A percentile compares a stretch with the other conserved stretches of the same genome.
Conservation (phyloP, 805 yeast species). For the Candida hispaniensis region DNA sequence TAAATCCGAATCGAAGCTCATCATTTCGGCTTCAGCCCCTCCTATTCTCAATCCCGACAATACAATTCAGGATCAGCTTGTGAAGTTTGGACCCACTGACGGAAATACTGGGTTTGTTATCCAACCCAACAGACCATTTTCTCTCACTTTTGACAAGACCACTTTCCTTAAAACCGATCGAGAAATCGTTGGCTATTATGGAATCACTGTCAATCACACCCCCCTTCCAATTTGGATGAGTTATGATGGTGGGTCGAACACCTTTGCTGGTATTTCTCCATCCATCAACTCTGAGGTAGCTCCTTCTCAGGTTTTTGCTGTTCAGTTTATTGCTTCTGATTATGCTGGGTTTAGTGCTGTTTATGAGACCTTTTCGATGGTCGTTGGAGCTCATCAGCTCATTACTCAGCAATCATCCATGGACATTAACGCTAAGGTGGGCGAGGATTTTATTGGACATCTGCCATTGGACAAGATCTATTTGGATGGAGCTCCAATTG, state of each 20-base stretch:
- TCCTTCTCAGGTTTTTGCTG: constrained; percentile 62
- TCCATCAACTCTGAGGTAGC: constrained; percentile 77
- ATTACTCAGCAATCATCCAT: constrained; percentile 52
- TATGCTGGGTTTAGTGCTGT: constrained; percentile 63
- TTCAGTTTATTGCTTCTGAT: constrained; percentile 72
- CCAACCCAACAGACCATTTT: constrained; percentile 55
- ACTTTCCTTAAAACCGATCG: constrained; percentile 46
- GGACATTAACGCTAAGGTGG: constrained; percentile 58
- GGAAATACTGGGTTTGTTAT: constrained; percentile 67
- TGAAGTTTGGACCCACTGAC: constrained; percentile 61
- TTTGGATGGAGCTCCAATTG: constrained; percentile 42
- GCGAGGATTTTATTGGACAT: constrained; percentile 40
- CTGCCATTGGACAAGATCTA: constrained; percentile 56
- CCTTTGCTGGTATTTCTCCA: constrained; percentile 84
- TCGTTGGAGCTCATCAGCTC: constrained; percentile 82
- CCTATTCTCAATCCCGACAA: constrained; percentile 37
- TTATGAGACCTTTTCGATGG: constrained; percentile 54
- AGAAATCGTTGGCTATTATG: constrained; percentile 58
- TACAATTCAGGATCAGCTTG: constrained; percentile 44
- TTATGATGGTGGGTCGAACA: constrained; percentile 47
- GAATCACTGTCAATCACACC: constrained; percentile 68
- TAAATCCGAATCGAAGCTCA: constrained; percentile 42
- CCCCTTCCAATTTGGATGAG: constrained; percentile 86
- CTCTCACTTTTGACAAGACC: constrained; percentile 49
- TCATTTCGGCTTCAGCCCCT: constrained; percentile 48